Conservation (phyloP, 495 filamentous ascomycete species). For the Xylaria bambusicola region DNA sequence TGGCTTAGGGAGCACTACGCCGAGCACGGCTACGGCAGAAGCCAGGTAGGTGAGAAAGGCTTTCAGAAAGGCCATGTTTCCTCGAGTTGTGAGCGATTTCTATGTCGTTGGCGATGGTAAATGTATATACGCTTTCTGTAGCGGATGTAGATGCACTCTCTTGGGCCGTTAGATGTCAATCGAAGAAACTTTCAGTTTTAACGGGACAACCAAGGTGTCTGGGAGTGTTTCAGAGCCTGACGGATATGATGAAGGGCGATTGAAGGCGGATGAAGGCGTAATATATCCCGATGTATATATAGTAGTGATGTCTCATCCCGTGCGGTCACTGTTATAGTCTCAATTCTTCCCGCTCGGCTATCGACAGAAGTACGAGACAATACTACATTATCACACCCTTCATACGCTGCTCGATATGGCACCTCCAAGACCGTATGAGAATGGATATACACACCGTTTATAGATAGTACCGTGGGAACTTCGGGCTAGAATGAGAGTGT, state of each 20-base stretch:
- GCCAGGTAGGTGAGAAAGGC: conserved; percentile 8
- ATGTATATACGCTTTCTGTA: too few relatives aligned
- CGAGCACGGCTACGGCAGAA: conserved; percentile 15
- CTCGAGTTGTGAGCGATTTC: too few relatives aligned
- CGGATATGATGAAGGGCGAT: too few relatives aligned
- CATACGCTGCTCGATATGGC: not conserved
- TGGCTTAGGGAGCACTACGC: conserved; percentile 16
- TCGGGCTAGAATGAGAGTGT: too few relatives aligned
- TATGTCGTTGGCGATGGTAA: too few relatives aligned
- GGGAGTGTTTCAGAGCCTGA: not conserved
- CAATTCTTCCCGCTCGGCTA: conserved; percentile 10
- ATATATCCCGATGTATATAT: too few relatives aligned
- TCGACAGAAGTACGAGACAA: conserved; percentile 7
- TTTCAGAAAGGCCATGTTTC: not conserved
- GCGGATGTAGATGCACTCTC: too few relatives aligned
- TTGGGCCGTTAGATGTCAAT: not conserved
- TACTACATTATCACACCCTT: conserved; percentile 8
- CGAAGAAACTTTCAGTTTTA: not conserved
- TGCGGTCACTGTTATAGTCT: not conserved
- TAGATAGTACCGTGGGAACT: too few relatives aligned
- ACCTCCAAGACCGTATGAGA: not conserved
- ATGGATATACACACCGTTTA: too few relatives aligned
- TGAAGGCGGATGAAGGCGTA: too few relatives aligned
- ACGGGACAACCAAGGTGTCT: too few relatives aligned
- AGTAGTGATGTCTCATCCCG: not conserved